Conservation (phyloP, 2,329 filamentous ascomycete species). For the Macroventuria anomochaeta region DNA sequence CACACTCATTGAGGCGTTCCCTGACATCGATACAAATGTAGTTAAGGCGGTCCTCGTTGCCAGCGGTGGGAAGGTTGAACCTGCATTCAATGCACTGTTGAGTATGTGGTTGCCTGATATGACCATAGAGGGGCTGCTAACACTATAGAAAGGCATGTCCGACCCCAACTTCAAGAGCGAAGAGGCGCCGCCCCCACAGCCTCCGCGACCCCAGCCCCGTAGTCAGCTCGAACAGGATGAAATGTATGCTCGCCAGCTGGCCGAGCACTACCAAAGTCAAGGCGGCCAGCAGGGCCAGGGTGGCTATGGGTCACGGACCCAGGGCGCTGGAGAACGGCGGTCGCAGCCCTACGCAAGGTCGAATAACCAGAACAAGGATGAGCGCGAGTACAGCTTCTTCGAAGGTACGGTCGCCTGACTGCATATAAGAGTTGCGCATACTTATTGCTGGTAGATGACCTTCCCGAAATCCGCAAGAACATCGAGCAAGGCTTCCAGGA, state of each 20-base stretch:
- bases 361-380: slow-evolving; percentile 30
- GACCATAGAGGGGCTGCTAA: slow-evolving; percentile 20
- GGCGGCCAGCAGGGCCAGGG: slow-evolving; percentile 25
- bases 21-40: slow-evolving; percentile 77
- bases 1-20: slow-evolving; percentile 93
- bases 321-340: slow-evolving; percentile 49
- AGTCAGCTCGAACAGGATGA: slow-evolving; percentile 91
- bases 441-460: slow-evolving; percentile 67
- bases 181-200: slow-evolving; percentile 72
- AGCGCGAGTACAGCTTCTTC: slow-evolving; percentile 84
- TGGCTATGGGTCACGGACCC: slow-evolving; percentile 41
- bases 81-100: slow-evolving; percentile 92
- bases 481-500: slow-evolving; percentile 93
- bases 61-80: slow-evolving; percentile 86
- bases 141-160: slow-evolving; percentile 55
- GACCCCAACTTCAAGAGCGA: slow-evolving; percentile 60
- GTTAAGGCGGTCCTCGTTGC: slow-evolving; percentile 88
- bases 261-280: slow-evolving; percentile 78
- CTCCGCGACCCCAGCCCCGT: slow-evolving; percentile 76
- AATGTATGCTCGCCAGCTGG: slow-evolving; percentile 87
- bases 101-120: slow-evolving; percentile 59
- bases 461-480: slow-evolving; percentile 91
- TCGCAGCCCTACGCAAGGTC: slow-evolving; percentile 51
- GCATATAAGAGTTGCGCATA: not conserved
- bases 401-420: slow-evolving; percentile 61